Percentiles rank a stretch among this genome's conserved stretches.
These are phyloP conservation scores for Grifola frondosa DNA, from an alignment of 1,284 basidiomycete genomes.

Conservation along the genomic window DNA sequence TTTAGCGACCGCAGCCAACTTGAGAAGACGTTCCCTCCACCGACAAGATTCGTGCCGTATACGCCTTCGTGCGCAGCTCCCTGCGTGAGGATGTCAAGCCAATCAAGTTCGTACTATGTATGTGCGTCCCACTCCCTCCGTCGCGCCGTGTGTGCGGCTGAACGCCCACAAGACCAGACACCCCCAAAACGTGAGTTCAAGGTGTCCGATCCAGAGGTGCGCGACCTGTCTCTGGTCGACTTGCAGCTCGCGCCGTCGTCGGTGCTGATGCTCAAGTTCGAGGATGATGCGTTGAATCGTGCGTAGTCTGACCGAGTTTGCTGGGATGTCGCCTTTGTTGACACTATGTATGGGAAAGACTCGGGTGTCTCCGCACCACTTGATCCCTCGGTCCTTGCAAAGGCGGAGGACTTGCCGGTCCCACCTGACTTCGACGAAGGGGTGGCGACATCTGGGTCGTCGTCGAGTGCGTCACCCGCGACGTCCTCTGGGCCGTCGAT, in stretches of 20 bases:
- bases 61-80: slow-evolving; percentile 77
- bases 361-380: slow-evolving; percentile 60
- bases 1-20: slow-evolving; percentile 82
- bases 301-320: slow-evolving; percentile 16
- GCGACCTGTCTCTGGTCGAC: slow-evolving; percentile 64
- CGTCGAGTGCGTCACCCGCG: slow-evolving; percentile 13
- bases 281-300: slow-evolving; percentile 74
- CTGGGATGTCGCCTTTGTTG: background rate
- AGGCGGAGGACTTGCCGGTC: slow-evolving; percentile 61
- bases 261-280: slow-evolving; percentile 73
- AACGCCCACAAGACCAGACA: slow-evolving; percentile 63
- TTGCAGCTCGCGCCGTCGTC: slow-evolving; percentile 81
- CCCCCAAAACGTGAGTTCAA: slow-evolving; percentile 82
- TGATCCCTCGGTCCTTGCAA: slow-evolving; percentile 50
- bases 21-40: slow-evolving; percentile 77
- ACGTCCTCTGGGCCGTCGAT: slow-evolving; percentile 5
- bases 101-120: slow-evolving; percentile 82
- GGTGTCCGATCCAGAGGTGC: slow-evolving; percentile 70
- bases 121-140: slow-evolving; percentile 26
- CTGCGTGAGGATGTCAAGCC: slow-evolving; percentile 71
- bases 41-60: slow-evolving; percentile 76
- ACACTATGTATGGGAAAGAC: slow-evolving; percentile 10
- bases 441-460: slow-evolving; percentile 26
- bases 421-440: slow-evolving; percentile 40
- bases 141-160: background rate